Base-by-base conservation (phyloP, 805 yeast genomes). In the Kregervanrija fluxuum region DNA sequence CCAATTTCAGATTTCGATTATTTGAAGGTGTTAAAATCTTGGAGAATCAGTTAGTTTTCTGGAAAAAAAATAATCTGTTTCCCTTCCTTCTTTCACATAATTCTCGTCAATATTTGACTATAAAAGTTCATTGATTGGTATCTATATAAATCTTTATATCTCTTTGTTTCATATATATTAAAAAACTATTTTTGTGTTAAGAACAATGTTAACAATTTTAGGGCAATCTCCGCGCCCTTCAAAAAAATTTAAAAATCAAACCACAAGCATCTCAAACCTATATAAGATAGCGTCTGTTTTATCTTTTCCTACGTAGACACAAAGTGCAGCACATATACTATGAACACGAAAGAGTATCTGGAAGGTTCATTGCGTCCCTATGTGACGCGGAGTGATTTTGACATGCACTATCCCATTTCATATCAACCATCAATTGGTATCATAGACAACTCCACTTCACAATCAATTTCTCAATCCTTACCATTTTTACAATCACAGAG, bases 11-110 rank as follows among this genome's bases (percentile, higher is more conserved):
- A 75, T 41, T 84, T 64, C 61, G 55, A 57, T 40, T 67, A 79
- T 57, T 65, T 85, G 56, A 69, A 74, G 54, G 66, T 83, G 68
- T 60, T 82, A 43, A 59, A 64, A 11, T 59, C 77, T 8, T 82
- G 90, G 90, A 74, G 73, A 49, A 50, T 62, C 13, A 22, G 28
- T 22, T 22, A 22, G 28, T 22, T 6, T 22, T 22, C n/a, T 22
- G 6, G 8, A 22, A 6, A 22, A 6, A 22, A 22, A 6, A 5
- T 6, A 22, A 5, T 22, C 6, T 22, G 8, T 22, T 22, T 22
- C 28, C 28, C 28, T 22, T 22, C 28, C 28, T 22, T 22, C 6
- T 22, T 22, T 22, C 28, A 22, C 28, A 22, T 22, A 22, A 22
- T 22, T 22, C 8, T 6, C 8, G 28, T 22, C 28, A 22, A 22